Percentiles rank a stretch among this genome's conserved stretches.
phyloP scores from a whole-genome alignment of 805 yeast species.

The Lipomyces yamanashiensis region DNA sequence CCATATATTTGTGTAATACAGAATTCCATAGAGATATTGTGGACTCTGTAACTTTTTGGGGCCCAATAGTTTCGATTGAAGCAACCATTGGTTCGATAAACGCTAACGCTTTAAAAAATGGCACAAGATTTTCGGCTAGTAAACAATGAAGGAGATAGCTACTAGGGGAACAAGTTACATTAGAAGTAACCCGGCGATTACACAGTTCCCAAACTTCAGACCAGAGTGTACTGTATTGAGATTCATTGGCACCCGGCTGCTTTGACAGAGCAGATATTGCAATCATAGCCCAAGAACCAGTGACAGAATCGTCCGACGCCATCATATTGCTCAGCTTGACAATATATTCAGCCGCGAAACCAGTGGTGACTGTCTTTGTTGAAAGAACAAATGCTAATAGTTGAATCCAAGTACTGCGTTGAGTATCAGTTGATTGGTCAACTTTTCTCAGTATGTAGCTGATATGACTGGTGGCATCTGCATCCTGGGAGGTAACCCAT shows the following conservation, averaged over 20 bases:
- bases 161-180: conserved; percentile 19
- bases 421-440: background rate
- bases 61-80: conserved; percentile 23
- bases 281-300: conserved; percentile 31
- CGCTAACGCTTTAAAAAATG: background rate
- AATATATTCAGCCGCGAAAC: background rate
- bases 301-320: conserved; percentile 10
- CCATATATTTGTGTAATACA: background rate
- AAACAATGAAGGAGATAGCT: conserved; percentile 20
- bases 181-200: conserved; percentile 14
- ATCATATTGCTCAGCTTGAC: background rate
- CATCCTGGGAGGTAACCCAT: background rate
- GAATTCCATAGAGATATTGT: conserved; percentile 5
- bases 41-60: conserved; percentile 13
- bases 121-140: background rate
- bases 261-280: conserved; percentile 12
- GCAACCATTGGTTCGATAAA: conserved; percentile 2
- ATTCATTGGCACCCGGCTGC: background rate
- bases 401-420: conserved; percentile 14
- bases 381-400: conserved; percentile 16
- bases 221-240: conserved; percentile 14
- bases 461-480: background rate
- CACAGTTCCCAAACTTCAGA: conserved; percentile 17
- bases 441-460: background rate
- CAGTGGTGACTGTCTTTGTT: background rate